Percentiles rank a stretch among this genome's conserved stretches.
Evolutionary conservation across 495 filamentous ascomycete species (phyloP).

Genomic region (Elasticomyces elasticus): DNA sequence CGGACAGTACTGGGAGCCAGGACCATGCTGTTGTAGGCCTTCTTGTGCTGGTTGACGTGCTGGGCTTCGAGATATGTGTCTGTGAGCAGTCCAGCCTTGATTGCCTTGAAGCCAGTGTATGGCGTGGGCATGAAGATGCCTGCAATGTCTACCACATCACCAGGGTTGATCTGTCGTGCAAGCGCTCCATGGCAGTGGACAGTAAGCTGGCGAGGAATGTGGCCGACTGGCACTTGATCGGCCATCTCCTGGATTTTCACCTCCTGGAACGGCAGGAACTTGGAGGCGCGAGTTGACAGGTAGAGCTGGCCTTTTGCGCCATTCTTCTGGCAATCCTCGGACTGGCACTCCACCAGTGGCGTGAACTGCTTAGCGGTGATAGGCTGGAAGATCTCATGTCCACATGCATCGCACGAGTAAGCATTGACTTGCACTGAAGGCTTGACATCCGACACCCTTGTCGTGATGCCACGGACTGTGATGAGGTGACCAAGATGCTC

Average conservation of each 20-base stretch:
- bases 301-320: slow-evolving; percentile 88
- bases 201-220: slow-evolving; percentile 85
- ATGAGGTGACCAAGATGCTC: slow-evolving; percentile 90
- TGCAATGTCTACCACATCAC: slow-evolving; percentile 84
- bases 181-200: slow-evolving; percentile 80
- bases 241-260: slow-evolving; percentile 98
- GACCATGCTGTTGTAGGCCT: slow-evolving; percentile 81
- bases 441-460: slow-evolving; percentile 94
- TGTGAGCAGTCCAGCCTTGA: slow-evolving; percentile 85
- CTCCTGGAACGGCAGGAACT: slow-evolving; percentile 96
- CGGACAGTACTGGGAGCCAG: slow-evolving; percentile 65
- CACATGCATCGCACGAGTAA: slow-evolving; percentile 93
- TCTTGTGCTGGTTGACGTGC: slow-evolving; percentile 89
- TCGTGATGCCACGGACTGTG: slow-evolving; percentile 88
- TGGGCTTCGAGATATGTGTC: slow-evolving; percentile 97
- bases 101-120: slow-evolving; percentile 95
- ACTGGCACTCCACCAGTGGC: slow-evolving; percentile 75
- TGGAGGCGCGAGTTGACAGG: slow-evolving; percentile 85
- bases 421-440: slow-evolving; percentile 94
- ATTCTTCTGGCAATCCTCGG: slow-evolving; percentile 78
- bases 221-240: slow-evolving; percentile 93
- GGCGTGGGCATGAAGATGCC: slow-evolving; percentile 95
- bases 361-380: slow-evolving; percentile 82
- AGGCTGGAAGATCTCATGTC: slow-evolving; percentile 95
- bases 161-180: slow-evolving; percentile 78